phyloP scores from a whole-genome alignment of 306 rosid species.

The Rubus parviflorus region DNA sequence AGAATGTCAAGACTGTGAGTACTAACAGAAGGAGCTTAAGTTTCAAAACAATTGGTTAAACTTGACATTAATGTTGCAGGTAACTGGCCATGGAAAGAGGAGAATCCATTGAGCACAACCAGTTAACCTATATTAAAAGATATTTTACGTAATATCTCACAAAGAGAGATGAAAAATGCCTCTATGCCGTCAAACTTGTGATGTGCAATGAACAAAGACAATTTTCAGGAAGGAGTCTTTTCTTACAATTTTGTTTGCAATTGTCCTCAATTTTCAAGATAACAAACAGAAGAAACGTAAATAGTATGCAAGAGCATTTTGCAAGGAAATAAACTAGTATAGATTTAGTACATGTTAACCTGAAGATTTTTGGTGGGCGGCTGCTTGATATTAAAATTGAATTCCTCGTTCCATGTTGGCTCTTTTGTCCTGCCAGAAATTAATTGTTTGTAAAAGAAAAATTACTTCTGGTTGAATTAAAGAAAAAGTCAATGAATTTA shows the following conservation, averaged over 20 bases:
- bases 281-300: not conserved
- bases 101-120: conserved; percentile 17
- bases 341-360: conserved; percentile 48
- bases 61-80: too few species aligned
- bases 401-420: conserved; percentile 91
- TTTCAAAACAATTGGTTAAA: too few species aligned
- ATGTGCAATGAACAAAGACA: not conserved
- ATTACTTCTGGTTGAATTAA: conserved; percentile 16
- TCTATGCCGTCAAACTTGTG: not conserved
- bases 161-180: not conserved
- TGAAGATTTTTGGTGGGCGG: conserved; percentile 63
- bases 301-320: conserved; percentile 19
- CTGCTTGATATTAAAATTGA: conserved; percentile 64
- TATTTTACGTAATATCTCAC: not conserved
- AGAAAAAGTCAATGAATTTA: conserved; percentile 1
- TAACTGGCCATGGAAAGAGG: not conserved
- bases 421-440: conserved; percentile 62
- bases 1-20: not conserved
- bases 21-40: too few species aligned
- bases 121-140: not conserved
- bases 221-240: not conserved
- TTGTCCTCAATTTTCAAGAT: not conserved
- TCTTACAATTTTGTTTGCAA: not conserved
- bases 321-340: not conserved
- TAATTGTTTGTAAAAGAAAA: conserved; percentile 23